A percentile compares a stretch with the other conserved stretches of the same genome.
phyloP scores from a whole-genome alignment of 768 basidiomycete genomes.

The Lentinula aciculospora region DNA sequence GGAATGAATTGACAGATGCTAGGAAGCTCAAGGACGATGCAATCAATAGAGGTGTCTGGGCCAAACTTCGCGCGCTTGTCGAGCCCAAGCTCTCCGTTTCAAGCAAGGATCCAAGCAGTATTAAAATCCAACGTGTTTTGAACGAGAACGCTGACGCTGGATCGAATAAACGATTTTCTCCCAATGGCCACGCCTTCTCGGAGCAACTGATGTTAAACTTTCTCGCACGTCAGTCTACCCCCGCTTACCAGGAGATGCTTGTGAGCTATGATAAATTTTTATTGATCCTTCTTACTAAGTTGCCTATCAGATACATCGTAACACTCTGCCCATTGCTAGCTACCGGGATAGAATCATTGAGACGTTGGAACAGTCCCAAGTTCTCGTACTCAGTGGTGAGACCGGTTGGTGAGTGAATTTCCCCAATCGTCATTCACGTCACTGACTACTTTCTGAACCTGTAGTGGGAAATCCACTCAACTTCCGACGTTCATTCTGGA shows the following conservation, averaged over 20 bases:
- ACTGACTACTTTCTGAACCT: constrained; percentile 2
- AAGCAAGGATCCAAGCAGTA: constrained; percentile 31
- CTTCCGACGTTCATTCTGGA: constrained; percentile 93
- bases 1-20: constrained; percentile 78
- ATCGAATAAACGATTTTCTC: not conserved
- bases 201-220: constrained; percentile 58
- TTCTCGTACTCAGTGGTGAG: constrained; percentile 73
- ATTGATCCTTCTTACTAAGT: not conserved
- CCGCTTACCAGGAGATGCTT: constrained; percentile 84
- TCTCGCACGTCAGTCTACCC: constrained; percentile 50
- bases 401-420: constrained; percentile 29
- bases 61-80: constrained; percentile 57
- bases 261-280: constrained; percentile 35
- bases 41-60: constrained; percentile 69
- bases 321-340: constrained; percentile 77
- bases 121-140: not conserved
- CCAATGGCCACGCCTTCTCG: constrained; percentile 13
- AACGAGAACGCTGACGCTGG: not conserved
- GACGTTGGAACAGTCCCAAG: constrained; percentile 67
- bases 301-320: constrained; percentile 56
- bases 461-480: constrained; percentile 94
- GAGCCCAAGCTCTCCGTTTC: constrained; percentile 47
- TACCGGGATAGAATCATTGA: constrained; percentile 72
- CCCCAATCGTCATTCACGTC: constrained; percentile 1
- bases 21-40: constrained; percentile 57